Conservation (phyloP, 163 green algal species). For the Picocystis sp. region DNA sequence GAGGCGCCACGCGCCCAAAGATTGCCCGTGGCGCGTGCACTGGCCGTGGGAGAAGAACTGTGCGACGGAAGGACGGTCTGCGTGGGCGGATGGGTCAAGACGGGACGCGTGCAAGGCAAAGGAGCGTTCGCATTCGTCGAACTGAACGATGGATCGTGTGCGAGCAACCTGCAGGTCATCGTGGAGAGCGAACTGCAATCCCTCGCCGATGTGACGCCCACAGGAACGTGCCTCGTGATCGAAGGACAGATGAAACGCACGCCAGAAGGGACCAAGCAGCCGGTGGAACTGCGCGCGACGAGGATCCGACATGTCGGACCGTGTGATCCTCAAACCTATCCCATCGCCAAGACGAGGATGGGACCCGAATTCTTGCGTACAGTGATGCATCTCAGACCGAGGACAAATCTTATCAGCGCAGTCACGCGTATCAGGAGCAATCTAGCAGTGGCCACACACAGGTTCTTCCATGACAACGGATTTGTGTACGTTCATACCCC, state of each 20-base stretch:
- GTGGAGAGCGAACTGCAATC: conserved; percentile 50
- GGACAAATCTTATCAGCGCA: conserved; percentile 74
- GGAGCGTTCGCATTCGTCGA: conserved; percentile 90
- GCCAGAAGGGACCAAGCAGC: conserved; percentile 73
- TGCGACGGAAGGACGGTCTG: conserved; percentile 37
- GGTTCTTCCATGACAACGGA: conserved; percentile 70
- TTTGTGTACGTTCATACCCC: conserved; percentile 98
- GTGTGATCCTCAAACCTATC: conserved; percentile 72
- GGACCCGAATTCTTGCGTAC: conserved; percentile 82
- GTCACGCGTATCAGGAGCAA: conserved; percentile 88
- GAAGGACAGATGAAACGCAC: conserved; percentile 66
- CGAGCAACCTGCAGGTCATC: conserved; percentile 53
- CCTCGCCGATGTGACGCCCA: conserved; percentile 38
- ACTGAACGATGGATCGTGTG: conserved; percentile 85
- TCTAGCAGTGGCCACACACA: conserved; percentile 83
- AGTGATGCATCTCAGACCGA: conserved; percentile 2
- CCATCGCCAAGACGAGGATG: conserved; percentile 92
- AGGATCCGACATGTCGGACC: conserved; percentile 43
- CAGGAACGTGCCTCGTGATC: conserved; percentile 73
- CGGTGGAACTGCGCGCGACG: conserved; percentile 4
- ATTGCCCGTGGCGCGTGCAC: no score
- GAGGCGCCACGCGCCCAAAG: no score
- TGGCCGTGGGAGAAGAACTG: no score
- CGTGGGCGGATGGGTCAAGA: conserved; percentile 95
- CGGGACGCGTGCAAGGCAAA: conserved; percentile 70